phyloP scores from a whole-genome alignment of 1,284 basidiomycete species.

The Ganoderma boninense region DNA sequence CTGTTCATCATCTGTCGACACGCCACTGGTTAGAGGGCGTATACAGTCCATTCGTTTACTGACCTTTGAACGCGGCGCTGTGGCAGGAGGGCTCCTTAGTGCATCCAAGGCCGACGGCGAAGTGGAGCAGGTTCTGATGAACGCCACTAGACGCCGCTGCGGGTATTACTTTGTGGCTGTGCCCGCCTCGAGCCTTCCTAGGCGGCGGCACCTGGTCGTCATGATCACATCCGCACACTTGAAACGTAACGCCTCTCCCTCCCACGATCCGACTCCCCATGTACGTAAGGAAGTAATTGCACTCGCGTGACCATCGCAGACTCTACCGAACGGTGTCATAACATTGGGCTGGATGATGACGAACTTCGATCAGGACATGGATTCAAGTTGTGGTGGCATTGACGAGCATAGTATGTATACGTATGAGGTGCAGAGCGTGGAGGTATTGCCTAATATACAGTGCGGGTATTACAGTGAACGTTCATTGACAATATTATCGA shows the following conservation, averaged over 20 bases:
- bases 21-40: neutral
- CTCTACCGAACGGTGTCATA: neutral
- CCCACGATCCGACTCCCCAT: neutral
- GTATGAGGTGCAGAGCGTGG: neutral
- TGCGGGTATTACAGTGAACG: neutral
- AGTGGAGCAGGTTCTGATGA: neutral
- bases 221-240: neutral
- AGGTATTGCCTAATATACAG: conserved; percentile 16
- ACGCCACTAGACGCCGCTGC: neutral
- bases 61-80: neutral
- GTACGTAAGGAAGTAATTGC: neutral
- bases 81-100: neutral
- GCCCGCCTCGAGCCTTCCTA: neutral
- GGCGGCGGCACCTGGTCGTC: neutral
- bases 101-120: neutral
- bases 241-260: neutral
- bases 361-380: neutral
- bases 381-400: neutral
- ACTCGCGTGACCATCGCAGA: neutral
- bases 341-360: neutral
- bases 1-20: neutral
- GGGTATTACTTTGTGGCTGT: neutral
- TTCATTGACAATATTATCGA: conserved; percentile 9
- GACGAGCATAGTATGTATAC: neutral
- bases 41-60: neutral